A percentile compares a stretch with the other conserved stretches of the same genome.
Evolutionary conservation across 768 basidiomycete genomes (phyloP).

Genomic region (Amanita brunnescens): DNA sequence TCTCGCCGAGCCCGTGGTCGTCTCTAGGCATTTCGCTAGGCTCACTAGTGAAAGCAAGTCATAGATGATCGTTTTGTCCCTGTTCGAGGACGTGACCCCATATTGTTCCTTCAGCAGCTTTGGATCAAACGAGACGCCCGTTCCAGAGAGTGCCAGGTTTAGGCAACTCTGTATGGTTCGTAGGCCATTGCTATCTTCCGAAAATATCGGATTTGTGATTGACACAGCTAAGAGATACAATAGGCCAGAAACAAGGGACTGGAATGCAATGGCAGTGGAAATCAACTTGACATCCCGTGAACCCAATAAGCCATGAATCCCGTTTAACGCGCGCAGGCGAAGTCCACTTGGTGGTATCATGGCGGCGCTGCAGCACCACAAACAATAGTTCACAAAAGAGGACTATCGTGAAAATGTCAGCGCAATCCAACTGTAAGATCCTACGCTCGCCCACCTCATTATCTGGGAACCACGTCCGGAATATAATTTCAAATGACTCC

Average conservation of each 20-base stretch:
- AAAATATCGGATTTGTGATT: slow-evolving; percentile 10
- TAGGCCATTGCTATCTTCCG: slow-evolving; percentile 22
- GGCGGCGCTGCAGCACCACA: slow-evolving; percentile 68
- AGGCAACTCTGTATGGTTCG: slow-evolving; percentile 34
- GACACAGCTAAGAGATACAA: slow-evolving; percentile 37
- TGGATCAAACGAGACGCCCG: slow-evolving; percentile 40
- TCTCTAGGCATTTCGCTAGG: slow-evolving; percentile 43
- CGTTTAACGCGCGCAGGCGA: slow-evolving; percentile 41
- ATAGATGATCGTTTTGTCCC: slow-evolving; percentile 24
- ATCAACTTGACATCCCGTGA: slow-evolving; percentile 19
- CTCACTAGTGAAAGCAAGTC: slow-evolving; percentile 35
- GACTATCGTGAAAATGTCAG: slow-evolving; percentile 17
- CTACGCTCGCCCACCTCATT: slow-evolving; percentile 41
- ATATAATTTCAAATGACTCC: slow-evolving; percentile 52
- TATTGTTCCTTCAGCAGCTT: slow-evolving; percentile 43
- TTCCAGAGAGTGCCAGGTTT: slow-evolving; percentile 33
- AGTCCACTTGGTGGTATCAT: slow-evolving; percentile 29
- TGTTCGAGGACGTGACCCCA: slow-evolving; percentile 23
- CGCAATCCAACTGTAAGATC: not conserved
- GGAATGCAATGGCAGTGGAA: slow-evolving; percentile 37
- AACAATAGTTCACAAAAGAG: slow-evolving; percentile 46
- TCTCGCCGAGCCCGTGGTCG: slow-evolving; percentile 33
- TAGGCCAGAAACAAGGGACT: slow-evolving; percentile 43
- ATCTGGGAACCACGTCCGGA: slow-evolving; percentile 46
- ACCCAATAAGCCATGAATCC: slow-evolving; percentile 38